phyloP scores from a whole-genome alignment of 179 eudicot genomes.

The Silene coronaria region DNA sequence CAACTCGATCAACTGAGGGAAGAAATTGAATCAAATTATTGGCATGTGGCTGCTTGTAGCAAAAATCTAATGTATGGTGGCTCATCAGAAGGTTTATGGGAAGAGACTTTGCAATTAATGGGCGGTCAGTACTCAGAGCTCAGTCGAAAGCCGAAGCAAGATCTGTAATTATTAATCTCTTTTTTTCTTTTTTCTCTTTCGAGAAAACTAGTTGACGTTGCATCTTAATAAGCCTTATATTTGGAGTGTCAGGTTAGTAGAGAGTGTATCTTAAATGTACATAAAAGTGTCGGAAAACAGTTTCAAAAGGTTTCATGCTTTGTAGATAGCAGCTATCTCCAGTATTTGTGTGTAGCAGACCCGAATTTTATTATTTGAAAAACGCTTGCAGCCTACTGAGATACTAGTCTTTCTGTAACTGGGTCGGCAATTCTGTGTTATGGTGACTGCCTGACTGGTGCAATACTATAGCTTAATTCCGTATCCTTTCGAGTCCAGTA shows the following conservation, averaged over 20 bases:
- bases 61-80: conserved; percentile 46
- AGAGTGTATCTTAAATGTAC: conserved; percentile 27
- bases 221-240: conserved; percentile 12
- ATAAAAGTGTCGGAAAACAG: conserved; percentile 21
- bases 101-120: conserved; percentile 87
- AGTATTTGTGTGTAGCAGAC: conserved; percentile 24
- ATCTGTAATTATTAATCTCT: conserved; percentile 25
- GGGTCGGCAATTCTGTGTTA: no score
- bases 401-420: neutral
- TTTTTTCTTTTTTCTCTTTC: neutral
- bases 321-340: conserved; percentile 17
- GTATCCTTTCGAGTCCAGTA: no score
- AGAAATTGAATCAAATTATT: conserved; percentile 71
- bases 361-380: conserved; percentile 11
- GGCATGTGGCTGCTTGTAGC: conserved; percentile 97
- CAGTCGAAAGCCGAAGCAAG: conserved; percentile 92
- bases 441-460: no score
- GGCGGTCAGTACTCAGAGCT: conserved; percentile 93
- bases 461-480: no score
- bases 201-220: neutral
- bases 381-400: neutral
- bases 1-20: conserved; percentile 74
- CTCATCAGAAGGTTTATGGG: conserved; percentile 72
- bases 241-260: neutral
- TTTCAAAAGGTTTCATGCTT: conserved; percentile 10